Evolutionary conservation across 495 filamentous ascomycete genomes (phyloP).

Genomic region (Talaromyces borbonicus): DNA sequence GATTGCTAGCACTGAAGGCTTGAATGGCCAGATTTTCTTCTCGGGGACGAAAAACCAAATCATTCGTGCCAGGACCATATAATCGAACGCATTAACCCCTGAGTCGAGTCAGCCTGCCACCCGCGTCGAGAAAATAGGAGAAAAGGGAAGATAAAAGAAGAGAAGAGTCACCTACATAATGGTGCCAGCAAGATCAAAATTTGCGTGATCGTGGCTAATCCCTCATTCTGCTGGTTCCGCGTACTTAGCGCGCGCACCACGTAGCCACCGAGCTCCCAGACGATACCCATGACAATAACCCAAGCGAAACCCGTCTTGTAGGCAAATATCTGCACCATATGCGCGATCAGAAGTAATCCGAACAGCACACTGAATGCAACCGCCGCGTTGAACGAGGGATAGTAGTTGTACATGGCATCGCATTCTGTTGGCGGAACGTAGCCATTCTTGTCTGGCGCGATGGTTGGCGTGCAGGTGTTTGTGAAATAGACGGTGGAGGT

Average conservation of each 20-base stretch:
- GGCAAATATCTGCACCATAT: constrained; percentile 25
- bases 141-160: background rate
- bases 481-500: background rate
- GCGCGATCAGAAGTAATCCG: constrained; percentile 22
- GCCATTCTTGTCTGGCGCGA: constrained; percentile 28
- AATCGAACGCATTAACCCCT: constrained; percentile 60
- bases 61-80: constrained; percentile 58
- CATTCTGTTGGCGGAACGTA: constrained; percentile 29
- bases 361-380: constrained; percentile 29
- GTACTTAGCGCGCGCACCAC: constrained; percentile 16
- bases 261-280: constrained; percentile 24
- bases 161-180: constrained; percentile 12
- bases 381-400: constrained; percentile 14
- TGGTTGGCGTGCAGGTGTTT: constrained; percentile 20
- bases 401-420: constrained; percentile 28
- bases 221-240: constrained; percentile 15
- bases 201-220: constrained; percentile 7
- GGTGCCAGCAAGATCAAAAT: constrained; percentile 16
- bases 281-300: constrained; percentile 28
- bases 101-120: constrained; percentile 19
- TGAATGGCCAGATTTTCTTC: constrained; percentile 37
- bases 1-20: constrained; percentile 36
- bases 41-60: constrained; percentile 47
- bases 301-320: constrained; percentile 29
- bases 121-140: background rate